A percentile compares a stretch with the other conserved stretches of the same genome.
phyloP scores from a whole-genome alignment of 2,329 filamentous ascomycete species.

The Fusarium euwallaceae region DNA sequence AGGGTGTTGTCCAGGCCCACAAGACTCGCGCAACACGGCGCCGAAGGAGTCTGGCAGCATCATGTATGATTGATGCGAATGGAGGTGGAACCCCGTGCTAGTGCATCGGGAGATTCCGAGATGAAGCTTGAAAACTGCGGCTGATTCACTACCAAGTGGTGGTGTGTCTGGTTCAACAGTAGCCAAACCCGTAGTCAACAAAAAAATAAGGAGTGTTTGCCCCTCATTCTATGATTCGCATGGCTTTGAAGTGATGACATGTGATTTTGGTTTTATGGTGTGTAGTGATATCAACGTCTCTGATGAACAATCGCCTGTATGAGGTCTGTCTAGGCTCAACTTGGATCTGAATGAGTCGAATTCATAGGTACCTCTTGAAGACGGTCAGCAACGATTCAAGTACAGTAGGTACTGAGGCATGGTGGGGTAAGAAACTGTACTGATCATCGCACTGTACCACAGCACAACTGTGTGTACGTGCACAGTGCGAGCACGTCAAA shows the following conservation, averaged over 20 bases:
- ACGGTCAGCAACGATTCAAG: not conserved
- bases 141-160: constrained; percentile 46
- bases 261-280: not conserved
- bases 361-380: not conserved
- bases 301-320: not conserved
- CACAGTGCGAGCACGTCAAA: not conserved
- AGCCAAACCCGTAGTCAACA: constrained; percentile 43
- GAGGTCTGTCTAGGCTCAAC: not conserved
- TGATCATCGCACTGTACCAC: not conserved
- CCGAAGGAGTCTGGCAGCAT: constrained; percentile 37
- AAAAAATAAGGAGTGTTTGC: constrained; percentile 42
- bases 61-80: constrained; percentile 30
- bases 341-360: not conserved
- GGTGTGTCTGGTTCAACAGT: constrained; percentile 39
- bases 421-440: not conserved
- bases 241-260: constrained; percentile 15
- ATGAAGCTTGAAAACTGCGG: constrained; percentile 44
- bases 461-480: accelerated
- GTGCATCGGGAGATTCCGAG: constrained; percentile 45
- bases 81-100: constrained; percentile 44
- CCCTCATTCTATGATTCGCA: constrained; percentile 27
- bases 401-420: not conserved
- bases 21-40: constrained; percentile 38
- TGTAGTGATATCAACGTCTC: not conserved
- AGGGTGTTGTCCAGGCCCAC: constrained; percentile 43